Percentiles rank a stretch among this genome's conserved stretches.
Conservation (phyloP, 179 eudicot genomes). For the Actinidia arguta region DNA sequence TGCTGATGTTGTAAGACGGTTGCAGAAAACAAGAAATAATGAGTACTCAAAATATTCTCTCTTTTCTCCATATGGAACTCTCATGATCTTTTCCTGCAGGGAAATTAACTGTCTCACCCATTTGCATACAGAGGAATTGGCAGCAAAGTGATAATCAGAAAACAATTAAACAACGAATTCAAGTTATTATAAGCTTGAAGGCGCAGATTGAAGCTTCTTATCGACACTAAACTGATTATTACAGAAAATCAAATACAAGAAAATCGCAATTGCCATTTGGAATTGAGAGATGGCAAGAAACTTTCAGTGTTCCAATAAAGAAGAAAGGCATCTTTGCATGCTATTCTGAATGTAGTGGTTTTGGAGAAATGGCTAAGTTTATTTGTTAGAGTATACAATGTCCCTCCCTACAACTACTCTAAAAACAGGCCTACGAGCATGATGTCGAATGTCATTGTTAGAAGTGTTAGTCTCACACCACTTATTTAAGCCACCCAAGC, state of each 20-base stretch:
- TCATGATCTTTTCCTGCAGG: slow-evolving; percentile 96
- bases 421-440: no score
- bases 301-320: neutral
- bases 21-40: slow-evolving; percentile 92
- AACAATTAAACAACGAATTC: neutral
- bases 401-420: no score
- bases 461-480: no score
- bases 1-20: slow-evolving; percentile 88
- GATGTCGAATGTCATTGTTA: no score
- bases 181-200: neutral
- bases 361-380: no score
- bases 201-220: neutral
- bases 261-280: neutral
- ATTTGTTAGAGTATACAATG: no score
- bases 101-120: slow-evolving; percentile 19
- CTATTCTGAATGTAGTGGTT: no score
- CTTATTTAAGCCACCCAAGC: no score
- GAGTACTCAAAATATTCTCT: slow-evolving; percentile 84
- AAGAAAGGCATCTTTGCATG: neutral
- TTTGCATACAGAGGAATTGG: neutral
- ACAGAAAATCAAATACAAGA: neutral
- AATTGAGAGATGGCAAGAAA: neutral
- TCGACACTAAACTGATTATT: neutral
- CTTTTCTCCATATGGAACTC: slow-evolving; percentile 86
- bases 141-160: neutral